Evolutionary conservation across 2,329 filamentous ascomycete species (phyloP), one percentile per base, ranked within the genome.

Genomic region (Leptographium lundbergii): DNA sequence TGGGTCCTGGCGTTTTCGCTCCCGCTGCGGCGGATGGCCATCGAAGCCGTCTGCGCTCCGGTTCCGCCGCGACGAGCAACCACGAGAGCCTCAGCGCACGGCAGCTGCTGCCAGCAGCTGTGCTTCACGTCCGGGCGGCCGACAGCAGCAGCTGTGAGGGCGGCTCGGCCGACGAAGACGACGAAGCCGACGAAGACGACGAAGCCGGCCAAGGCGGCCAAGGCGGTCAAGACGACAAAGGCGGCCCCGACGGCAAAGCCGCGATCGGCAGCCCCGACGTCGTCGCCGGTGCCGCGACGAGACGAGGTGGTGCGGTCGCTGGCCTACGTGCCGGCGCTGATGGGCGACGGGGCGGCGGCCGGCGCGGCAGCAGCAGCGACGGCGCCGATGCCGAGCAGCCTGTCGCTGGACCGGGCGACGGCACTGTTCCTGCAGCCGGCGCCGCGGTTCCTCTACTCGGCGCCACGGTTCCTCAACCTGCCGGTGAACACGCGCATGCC

Each of bases 401-500:
- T 50, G 29, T 59, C 63, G 50, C 66, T 72, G 27, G 50, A 60
- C 13, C 57, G 59, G 11, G 62, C 68, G 7, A 66, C 65, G 5
- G 39, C 60, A 4, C 58, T 72, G 51, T 71, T 72, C 60, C 62
- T 66, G 56, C 60, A 47, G 27, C 61, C 47, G 13, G 56, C 50
- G 55, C 54, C 66, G 0, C 53, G 57, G 13, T 76, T 80, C 62
- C 72, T 82, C 63, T 81, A 80, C 71, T 77, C 77, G 19, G 77
- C 77, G 22, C 73, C 73, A 45, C 65, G 68, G 52, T 75, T 81
- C 62, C 73, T 75, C 57, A 67, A 79, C 65, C 73, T 83, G 61
- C 73, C 73, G 34, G 67, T 74, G 65, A 83, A 83, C 68, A 74
- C 74, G 27, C 72, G 73, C 62, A 70, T 77, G 4, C 81, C 81